phyloP scores from a whole-genome alignment of 768 basidiomycete genomes.

The Tulasnella sp. region DNA sequence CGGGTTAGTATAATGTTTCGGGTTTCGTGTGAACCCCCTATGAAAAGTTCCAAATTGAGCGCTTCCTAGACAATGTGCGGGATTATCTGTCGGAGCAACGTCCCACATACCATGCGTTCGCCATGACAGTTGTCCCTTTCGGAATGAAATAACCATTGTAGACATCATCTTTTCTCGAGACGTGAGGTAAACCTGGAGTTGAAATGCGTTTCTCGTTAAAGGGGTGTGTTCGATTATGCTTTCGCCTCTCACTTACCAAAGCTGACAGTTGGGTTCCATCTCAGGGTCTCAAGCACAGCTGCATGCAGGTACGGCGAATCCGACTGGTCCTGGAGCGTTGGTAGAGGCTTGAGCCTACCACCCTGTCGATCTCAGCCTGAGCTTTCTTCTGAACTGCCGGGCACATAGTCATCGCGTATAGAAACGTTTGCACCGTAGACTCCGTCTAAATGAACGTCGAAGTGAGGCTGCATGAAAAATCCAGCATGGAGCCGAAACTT shows the following conservation, averaged over 20 bases:
- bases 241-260: neutral
- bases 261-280: constrained; percentile 26
- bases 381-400: constrained; percentile 35
- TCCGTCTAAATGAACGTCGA: constrained; percentile 20
- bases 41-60: too few species aligned
- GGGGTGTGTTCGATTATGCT: neutral
- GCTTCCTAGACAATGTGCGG: too few species aligned
- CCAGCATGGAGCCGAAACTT: neutral
- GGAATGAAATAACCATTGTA: constrained; percentile 13
- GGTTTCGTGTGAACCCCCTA: neutral
- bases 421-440: constrained; percentile 27
- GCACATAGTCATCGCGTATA: constrained; percentile 33
- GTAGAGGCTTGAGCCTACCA: constrained; percentile 35
- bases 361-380: constrained; percentile 39
- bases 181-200: neutral
- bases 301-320: constrained; percentile 30
- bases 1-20: constrained; percentile 2
- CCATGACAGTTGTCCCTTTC: neutral
- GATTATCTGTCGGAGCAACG: too few species aligned
- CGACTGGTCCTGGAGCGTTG: constrained; percentile 29
- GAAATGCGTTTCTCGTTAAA: neutral
- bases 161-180: neutral
- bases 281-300: constrained; percentile 28
- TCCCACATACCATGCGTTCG: neutral
- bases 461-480: neutral